Evolutionary conservation across 371 early-diverging fungal genomes (phyloP).

Genomic region (Cokeromyces recurvatus): DNA sequence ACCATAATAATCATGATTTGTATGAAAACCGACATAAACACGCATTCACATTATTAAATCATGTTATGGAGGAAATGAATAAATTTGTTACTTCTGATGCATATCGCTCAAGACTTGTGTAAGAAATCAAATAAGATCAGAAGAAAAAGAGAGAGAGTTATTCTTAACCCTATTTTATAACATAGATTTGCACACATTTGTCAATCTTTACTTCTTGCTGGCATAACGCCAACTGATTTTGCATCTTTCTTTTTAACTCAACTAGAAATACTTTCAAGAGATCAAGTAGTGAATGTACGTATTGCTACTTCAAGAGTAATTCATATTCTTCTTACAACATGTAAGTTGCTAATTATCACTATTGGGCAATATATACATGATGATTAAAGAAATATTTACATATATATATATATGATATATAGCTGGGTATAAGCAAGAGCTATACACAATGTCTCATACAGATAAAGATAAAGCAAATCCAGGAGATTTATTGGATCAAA

Average conservation of each 20-base stretch:
- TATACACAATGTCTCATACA: slow-evolving; percentile 14
- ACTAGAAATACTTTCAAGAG: slow-evolving; percentile 25
- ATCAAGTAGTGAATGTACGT: slow-evolving; percentile 37
- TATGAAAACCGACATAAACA: slow-evolving; percentile 33
- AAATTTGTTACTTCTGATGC: slow-evolving; percentile 37
- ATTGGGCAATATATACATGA: slow-evolving; percentile 27
- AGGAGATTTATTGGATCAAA: slow-evolving; percentile 18
- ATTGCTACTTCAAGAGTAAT: slow-evolving; percentile 30
- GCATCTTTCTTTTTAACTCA: slow-evolving; percentile 30
- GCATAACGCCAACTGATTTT: slow-evolving; percentile 26
- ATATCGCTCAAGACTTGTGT: slow-evolving; percentile 41
- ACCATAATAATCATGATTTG: too few relatives aligned
- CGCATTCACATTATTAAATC: slow-evolving; percentile 37
- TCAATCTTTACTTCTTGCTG: slow-evolving; percentile 23
- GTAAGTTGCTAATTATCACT: too few relatives aligned
- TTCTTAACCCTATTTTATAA: too few relatives aligned
- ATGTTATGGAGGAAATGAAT: slow-evolving; percentile 47
- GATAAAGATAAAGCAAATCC: slow-evolving; percentile 11
- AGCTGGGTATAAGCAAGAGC: slow-evolving; percentile 12
- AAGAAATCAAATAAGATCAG: slow-evolving; percentile 11
- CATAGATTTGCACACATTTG: slow-evolving; percentile 40
- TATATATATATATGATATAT: background rate
- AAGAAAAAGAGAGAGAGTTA: background rate
- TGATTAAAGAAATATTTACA: too few relatives aligned
- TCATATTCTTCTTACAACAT: slow-evolving; percentile 18